Base-by-base conservation (phyloP, 2,329 filamentous ascomycete species). In the Venturia carpophila region DNA sequence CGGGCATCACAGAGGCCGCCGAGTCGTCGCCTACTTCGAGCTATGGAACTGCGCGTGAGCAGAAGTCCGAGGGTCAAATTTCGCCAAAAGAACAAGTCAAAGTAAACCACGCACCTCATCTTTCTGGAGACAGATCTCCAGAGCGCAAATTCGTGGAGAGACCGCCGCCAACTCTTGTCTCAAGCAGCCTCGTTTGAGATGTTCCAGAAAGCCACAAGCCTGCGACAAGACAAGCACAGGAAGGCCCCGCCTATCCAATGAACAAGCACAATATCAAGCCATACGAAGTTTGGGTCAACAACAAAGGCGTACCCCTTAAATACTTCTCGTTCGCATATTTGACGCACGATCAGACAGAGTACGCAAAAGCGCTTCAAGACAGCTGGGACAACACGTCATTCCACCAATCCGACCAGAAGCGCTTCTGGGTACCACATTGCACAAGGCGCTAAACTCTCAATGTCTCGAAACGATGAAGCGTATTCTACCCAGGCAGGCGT, bases 341-440 rank as follows among this genome's bases (percentile, higher is more conserved):
- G 52, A 37, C 52, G 15, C 27, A 58, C 3, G 52, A 58, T 58
- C 27, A 58, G 52, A 37, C 15, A n/a, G 52, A 58, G 17, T 58
- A 58, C 52, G 19, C 37, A 3, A n/a, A 58, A 37, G 30, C 13
- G 15, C 52, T 58, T 34, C 30, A 58, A 10, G 17, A 19, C 15
- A 58, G 37, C 5, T 58, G 52, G 52, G 13, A 58, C 17, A 37
- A 58, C 4, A 37, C 52, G 17, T 58, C 52, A 27, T 37, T 7
- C 52, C 52, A n/a, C 52, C 52, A 7, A 58, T 58, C 7, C 52
- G 52, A 37, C 52, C 52, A n/a, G 52, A 58, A 58, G 52, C 52
- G 5, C 52, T 27, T n/a, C 52, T 34, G 19, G 52, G 52, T 11
- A 58, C 52, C 15, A 58, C 52, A 21, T 24, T 58, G 52, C 27